Percentiles rank a stretch among this genome's conserved stretches.
Conservation (phyloP, 1,139 yeast genomes). For the Saccharomyces hybrid region DNA sequence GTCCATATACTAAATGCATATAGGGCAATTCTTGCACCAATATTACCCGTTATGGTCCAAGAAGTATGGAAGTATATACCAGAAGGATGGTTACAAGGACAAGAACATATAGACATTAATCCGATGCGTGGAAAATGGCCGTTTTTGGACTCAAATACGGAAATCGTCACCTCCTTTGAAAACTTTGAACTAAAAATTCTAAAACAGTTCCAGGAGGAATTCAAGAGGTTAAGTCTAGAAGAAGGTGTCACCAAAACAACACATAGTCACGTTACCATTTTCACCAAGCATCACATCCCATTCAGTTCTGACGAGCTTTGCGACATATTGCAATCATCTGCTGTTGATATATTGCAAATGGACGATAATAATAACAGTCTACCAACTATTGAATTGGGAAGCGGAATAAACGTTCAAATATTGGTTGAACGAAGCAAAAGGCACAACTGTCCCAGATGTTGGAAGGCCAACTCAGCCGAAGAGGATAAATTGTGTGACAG, state of each 20-base stretch:
- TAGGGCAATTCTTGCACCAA: constrained; percentile 63
- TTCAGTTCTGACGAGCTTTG: constrained; percentile 29
- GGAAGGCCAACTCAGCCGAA: constrained; percentile 60
- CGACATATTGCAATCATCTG: constrained; percentile 64
- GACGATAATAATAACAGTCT: background rate
- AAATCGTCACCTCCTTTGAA: constrained; percentile 27
- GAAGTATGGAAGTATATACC: constrained; percentile 66
- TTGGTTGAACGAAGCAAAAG: constrained; percentile 13
- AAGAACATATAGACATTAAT: constrained; percentile 25
- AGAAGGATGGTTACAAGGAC: constrained; percentile 9
- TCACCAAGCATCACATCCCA: constrained; percentile 19
- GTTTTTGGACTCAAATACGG: constrained; percentile 1
- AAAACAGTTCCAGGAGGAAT: constrained; percentile 12
- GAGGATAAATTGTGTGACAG: constrained; percentile 56
- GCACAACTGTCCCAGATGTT: constrained; percentile 82
- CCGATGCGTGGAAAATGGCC: constrained; percentile 29
- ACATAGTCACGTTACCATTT: constrained; percentile 47
- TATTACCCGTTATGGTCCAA: constrained; percentile 75
- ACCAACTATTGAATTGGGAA: constrained; percentile 2
- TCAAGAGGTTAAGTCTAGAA: constrained; percentile 11
- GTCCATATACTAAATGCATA: constrained; percentile 54
- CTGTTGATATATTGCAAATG: constrained; percentile 30
- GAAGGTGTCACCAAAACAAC: constrained; percentile 52
- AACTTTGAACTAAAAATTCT: constrained; percentile 33
- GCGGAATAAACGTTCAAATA: constrained; percentile 10